Evolutionary conservation across 495 filamentous ascomycete genomes (phyloP).

Genomic region (Delitschia confertaspora): DNA sequence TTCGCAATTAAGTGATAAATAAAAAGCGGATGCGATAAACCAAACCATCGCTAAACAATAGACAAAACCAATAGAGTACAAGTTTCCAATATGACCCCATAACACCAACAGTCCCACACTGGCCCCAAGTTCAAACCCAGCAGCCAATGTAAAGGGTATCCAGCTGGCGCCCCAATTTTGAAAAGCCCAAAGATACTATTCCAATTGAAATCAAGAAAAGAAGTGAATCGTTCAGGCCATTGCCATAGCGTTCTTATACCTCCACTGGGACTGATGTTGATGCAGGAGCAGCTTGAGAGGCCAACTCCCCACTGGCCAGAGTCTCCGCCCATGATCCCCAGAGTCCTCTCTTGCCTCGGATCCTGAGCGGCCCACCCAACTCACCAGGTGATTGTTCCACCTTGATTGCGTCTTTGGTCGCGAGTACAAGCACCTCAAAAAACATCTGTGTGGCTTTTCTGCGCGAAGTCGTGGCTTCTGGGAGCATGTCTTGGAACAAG

Average conservation of each 20-base stretch:
- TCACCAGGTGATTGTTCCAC: conserved; percentile 76
- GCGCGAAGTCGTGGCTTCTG: conserved; percentile 65
- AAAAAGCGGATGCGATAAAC: too few relatives aligned
- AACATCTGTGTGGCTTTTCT: conserved; percentile 98
- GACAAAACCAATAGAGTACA: too few relatives aligned
- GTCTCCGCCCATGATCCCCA: conserved; percentile 96
- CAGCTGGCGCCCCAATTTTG: conserved; percentile 7
- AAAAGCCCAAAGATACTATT: neutral
- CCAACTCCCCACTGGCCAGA: conserved; percentile 54
- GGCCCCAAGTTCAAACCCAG: too few relatives aligned
- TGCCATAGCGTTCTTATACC: conserved; percentile 1
- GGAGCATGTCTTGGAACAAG: conserved; percentile 85
- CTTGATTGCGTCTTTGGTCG: conserved; percentile 95
- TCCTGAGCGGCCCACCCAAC: conserved; percentile 66
- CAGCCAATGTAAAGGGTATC: conserved; percentile 10
- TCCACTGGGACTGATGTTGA: conserved; percentile 5
- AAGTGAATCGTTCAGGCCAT: neutral
- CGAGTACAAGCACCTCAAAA: conserved; percentile 89
- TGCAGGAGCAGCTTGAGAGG: conserved; percentile 30
- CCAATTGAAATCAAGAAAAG: conserved; percentile 1
- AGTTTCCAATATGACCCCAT: too few relatives aligned
- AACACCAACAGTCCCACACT: too few relatives aligned
- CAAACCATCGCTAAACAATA: too few relatives aligned
- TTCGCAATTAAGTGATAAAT: too few relatives aligned
- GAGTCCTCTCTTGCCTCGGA: conserved; percentile 78